Percentiles rank a stretch among this genome's conserved stretches.
These are phyloP conservation scores for Erucastrum elatum DNA, from an alignment of 345 rosid species.

Conservation along the genomic window DNA sequence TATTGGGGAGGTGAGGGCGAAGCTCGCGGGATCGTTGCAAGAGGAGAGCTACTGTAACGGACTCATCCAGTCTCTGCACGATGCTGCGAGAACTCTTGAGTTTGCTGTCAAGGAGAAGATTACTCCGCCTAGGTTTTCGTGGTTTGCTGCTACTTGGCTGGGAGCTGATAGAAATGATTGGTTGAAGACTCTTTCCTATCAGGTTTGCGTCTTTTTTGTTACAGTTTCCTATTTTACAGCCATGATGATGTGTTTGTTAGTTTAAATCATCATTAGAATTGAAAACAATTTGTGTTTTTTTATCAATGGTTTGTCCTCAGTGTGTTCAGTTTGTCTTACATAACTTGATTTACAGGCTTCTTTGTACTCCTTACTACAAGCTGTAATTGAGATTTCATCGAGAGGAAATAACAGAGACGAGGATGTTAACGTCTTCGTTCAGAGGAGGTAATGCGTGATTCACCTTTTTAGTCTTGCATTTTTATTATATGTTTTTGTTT, in stretches of 20 bases:
- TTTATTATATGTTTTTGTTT: too few relatives aligned
- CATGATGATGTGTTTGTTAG: neutral
- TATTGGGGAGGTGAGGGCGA: conserved; percentile 53
- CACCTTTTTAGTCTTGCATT: too few relatives aligned
- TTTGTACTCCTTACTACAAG: conserved; percentile 79
- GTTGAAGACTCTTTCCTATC: conserved; percentile 86
- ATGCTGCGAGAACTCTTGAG: conserved; percentile 86
- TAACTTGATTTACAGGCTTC: conserved; percentile 65
- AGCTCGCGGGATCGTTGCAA: conserved; percentile 57
- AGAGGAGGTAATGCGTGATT: conserved; percentile 82
- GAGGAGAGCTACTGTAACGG: conserved; percentile 61
- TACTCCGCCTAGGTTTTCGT: conserved; percentile 53
- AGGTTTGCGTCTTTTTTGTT: conserved; percentile 48
- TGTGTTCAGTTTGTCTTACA: conserved; percentile 33
- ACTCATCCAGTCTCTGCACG: conserved; percentile 77
- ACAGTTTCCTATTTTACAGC: neutral
- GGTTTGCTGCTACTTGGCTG: conserved; percentile 86
- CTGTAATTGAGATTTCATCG: conserved; percentile 80
- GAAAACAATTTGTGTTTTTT: neutral
- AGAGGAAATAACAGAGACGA: conserved; percentile 76
- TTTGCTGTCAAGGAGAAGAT: conserved; percentile 65
- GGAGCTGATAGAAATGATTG: conserved; percentile 72
- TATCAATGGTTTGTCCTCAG: conserved; percentile 1
- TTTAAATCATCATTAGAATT: neutral
- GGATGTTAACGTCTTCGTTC: conserved; percentile 71